Evolutionary conservation across 2,329 filamentous ascomycete species (phyloP).

Genomic region (Juglanconis oblonga): DNA sequence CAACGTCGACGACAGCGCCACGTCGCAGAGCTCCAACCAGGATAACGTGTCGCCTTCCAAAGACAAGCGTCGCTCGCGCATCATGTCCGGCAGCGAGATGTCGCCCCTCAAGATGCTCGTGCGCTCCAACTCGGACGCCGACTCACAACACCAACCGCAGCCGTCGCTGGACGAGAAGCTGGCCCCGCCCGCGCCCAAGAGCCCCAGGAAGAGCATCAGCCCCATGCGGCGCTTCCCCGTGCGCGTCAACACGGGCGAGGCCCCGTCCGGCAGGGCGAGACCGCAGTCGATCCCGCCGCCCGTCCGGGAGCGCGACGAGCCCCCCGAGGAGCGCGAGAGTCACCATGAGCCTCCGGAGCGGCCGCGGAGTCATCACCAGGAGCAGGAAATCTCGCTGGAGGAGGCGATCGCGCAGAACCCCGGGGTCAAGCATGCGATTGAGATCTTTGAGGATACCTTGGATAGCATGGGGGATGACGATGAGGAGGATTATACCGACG

Average conservation of each 20-base stretch:
- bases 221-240: conserved; percentile 61
- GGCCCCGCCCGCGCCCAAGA: conserved; percentile 33
- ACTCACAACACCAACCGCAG: conserved; percentile 2
- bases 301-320: conserved; percentile 11
- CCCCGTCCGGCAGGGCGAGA: conserved; percentile 13
- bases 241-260: conserved; percentile 42
- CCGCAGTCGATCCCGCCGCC: conserved; percentile 19
- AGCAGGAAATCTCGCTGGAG: conserved; percentile 46
- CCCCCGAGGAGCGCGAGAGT: conserved; percentile 13
- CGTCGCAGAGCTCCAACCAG: conserved; percentile 31
- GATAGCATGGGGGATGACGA: conserved; percentile 25
- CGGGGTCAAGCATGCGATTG: conserved; percentile 56
- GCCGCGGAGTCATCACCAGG: conserved; percentile 20
- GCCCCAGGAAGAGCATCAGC: conserved; percentile 43
- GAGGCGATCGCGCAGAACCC: conserved; percentile 54
- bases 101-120: conserved; percentile 57
- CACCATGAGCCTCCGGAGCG: not conserved
- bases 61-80: conserved; percentile 47
- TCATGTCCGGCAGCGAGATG: conserved; percentile 55
- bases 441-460: conserved; percentile 59
- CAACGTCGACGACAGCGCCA: conserved; percentile 26
- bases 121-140: conserved; percentile 26
- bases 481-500: conserved; percentile 25
- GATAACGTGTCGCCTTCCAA: conserved; percentile 48
- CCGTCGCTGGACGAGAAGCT: conserved; percentile 25